Base-by-base conservation (phyloP, 73 alveolate species). In the Tetrahymena malaccensis region DNA sequence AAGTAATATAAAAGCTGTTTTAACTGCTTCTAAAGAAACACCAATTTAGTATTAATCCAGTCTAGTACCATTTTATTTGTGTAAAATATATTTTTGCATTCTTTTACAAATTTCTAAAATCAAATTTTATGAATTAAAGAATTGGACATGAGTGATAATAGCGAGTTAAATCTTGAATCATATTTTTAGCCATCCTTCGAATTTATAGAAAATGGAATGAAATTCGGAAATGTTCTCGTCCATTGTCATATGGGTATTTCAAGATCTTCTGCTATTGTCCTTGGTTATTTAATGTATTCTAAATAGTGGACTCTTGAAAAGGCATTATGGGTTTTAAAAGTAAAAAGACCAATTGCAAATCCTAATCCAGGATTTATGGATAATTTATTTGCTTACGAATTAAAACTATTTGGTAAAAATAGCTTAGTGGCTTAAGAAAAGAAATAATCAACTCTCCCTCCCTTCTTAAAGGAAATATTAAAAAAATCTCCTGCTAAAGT, bases 221-320 rank as follows among this genome's bases (percentile, higher is more conserved):
- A 70, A 70, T 70, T 70, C 19, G 89, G 89, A 70, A 70, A 85
- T 55, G 97, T 97, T 40, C 94, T 97, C 1, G 98, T 98, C 19
- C 99, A 98, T 95, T 98, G 99, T 93, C 98, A 97, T 13, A 95
- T 95, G 97, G 99, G 99, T 34, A 97, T 94, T 8, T 96, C 98
- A 34, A 94, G 99, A 93, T 98, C 99, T 93, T 97, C 98, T 34
- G 93, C 99, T 43, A 85, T 97, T 84, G 97, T 97, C 1, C 96
- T 98, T 35, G 97, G 97, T 98, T 96, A 95, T 95, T 57, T 98
- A 35, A 98, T 98, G 99, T 94, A 96, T 94, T 85, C 95, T 93
- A 94, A 94, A 37, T 84, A 85, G 35, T 44, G 95, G 55, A 33
- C 96, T 1, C 96, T 33, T 93, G 94, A 94, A 50, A 97, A 95